Evolutionary conservation across 768 basidiomycete genomes (phyloP), one percentile per base, ranked within the genome.

Genomic region (Sporobolomyces phaffii): DNA sequence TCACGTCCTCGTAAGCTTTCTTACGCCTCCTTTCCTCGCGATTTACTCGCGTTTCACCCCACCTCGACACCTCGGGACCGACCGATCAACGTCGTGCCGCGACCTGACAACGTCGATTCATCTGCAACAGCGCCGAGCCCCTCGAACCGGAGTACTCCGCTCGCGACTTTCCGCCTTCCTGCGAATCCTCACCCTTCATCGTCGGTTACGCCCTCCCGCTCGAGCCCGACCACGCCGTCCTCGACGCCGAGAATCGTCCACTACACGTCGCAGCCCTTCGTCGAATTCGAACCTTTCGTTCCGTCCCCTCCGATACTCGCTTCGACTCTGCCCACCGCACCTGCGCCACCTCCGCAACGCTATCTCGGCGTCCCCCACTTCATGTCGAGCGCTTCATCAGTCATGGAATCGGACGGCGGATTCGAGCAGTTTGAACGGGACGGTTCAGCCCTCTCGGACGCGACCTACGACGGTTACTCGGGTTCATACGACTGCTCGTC

Each of bases 301-400:
- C 6, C 54, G 13, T 53, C 34, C 5, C 18, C 50, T 18, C 29
- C 50, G 22, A 15, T 11, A 8, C 36, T 15, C 9, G 11, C 8
- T 36, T 41, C 24, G n/a, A 22, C 28, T 26, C 15, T 26, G 28
- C 28, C 31, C 28, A 29, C 29, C 54, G 17, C n/a, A 29, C 54
- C 28, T n/a, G n/a, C 15, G 22, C 53, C 40, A 14, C 40, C n/a
- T 17, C 24, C 54, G 40, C 26, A 14, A 28, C 26, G 9, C 26
- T 57, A 18, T 41, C 40, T 36, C 40, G 14, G n/a, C 28, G 41
- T 58, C 17, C 56, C 20, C 24, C 13, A 26, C 17, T 15, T 45
- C 56, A 58, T 58, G 56, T 58, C 56, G 56, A 58, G 56, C 56
- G 45, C 56, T 58, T 58, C 56, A 11, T 58, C 56, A 3, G 22